phyloP scores from a whole-genome alignment of 495 filamentous ascomycete genomes.

The Penicillium odoratum region DNA sequence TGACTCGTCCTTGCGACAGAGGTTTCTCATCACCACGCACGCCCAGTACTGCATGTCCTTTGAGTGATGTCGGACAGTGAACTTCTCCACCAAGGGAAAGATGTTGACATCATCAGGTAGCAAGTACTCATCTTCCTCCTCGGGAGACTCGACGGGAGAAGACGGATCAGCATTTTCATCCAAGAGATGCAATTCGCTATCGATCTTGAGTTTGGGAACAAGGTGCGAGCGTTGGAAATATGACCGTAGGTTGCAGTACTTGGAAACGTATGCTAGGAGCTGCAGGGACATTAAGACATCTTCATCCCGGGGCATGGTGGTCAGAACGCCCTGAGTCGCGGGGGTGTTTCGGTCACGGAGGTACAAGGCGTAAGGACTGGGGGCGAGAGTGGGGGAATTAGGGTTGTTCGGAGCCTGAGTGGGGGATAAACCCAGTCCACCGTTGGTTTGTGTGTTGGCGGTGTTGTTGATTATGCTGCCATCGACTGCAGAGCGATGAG shows the following conservation, averaged over 20 bases:
- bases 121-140: slow-evolving; percentile 85
- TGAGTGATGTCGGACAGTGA: slow-evolving; percentile 90
- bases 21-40: slow-evolving; percentile 96
- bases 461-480: slow-evolving; percentile 76
- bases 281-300: slow-evolving; percentile 99
- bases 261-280: slow-evolving; percentile 94
- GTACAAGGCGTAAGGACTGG: slow-evolving; percentile 72
- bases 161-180: slow-evolving; percentile 60
- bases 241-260: slow-evolving; percentile 92
- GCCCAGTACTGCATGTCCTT: slow-evolving; percentile 99
- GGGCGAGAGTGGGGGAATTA: slow-evolving; percentile 69
- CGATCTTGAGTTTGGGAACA: slow-evolving; percentile 88
- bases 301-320: slow-evolving; percentile 92
- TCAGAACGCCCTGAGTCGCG: slow-evolving; percentile 66
- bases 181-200: slow-evolving; percentile 74
- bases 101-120: slow-evolving; percentile 95
- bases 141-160: slow-evolving; percentile 50
- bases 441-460: slow-evolving; percentile 54
- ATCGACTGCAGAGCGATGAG: slow-evolving; percentile 83
- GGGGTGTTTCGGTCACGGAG: slow-evolving; percentile 68
- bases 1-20: slow-evolving; percentile 96
- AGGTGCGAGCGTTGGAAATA: slow-evolving; percentile 96
- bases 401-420: slow-evolving; percentile 67
- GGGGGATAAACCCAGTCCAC: slow-evolving; percentile 73
- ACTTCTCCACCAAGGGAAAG: slow-evolving; percentile 97